phyloP scores from a whole-genome alignment of 176 grass and related monocot genomes.

The Zizania latifolia region DNA sequence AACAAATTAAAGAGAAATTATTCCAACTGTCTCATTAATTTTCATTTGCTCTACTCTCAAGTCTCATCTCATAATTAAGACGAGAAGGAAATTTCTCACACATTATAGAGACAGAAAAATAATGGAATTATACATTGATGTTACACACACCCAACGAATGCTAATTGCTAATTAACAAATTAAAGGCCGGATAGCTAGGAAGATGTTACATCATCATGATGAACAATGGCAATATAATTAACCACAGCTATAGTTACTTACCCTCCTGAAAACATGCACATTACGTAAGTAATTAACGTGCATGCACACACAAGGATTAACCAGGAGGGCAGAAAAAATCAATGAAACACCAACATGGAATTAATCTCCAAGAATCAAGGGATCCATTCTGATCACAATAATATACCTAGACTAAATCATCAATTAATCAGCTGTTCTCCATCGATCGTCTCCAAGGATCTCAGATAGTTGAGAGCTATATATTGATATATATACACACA shows the following conservation, averaged over 20 bases:
- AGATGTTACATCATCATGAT: conserved; percentile 40
- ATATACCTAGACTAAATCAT: not conserved
- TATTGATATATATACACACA: not conserved
- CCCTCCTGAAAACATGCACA: conserved; percentile 34
- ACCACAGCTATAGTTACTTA: too few species aligned
- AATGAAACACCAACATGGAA: not conserved
- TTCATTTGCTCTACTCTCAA: too few species aligned
- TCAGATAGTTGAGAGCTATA: too few species aligned
- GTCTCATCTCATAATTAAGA: too few species aligned
- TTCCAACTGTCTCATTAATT: too few species aligned
- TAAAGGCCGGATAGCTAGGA: not conserved
- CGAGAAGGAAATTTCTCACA: too few species aligned
- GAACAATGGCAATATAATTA: too few species aligned
- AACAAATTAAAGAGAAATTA: too few species aligned
- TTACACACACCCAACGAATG: not conserved
- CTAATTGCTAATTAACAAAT: not conserved
- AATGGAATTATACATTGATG: too few species aligned
- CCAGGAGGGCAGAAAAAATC: conserved; percentile 28
- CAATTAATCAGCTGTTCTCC: not conserved
- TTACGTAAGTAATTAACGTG: not conserved
- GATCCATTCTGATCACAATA: not conserved
- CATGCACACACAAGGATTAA: not conserved
- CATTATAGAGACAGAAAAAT: too few species aligned
- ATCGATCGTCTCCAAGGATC: not conserved
- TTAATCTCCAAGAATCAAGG: conserved; percentile 14